A percentile compares a stretch with the other conserved stretches of the same genome.
Evolutionary conservation across 2,329 filamentous ascomycete genomes (phyloP).

Genomic region (Alternaria conjuncta): DNA sequence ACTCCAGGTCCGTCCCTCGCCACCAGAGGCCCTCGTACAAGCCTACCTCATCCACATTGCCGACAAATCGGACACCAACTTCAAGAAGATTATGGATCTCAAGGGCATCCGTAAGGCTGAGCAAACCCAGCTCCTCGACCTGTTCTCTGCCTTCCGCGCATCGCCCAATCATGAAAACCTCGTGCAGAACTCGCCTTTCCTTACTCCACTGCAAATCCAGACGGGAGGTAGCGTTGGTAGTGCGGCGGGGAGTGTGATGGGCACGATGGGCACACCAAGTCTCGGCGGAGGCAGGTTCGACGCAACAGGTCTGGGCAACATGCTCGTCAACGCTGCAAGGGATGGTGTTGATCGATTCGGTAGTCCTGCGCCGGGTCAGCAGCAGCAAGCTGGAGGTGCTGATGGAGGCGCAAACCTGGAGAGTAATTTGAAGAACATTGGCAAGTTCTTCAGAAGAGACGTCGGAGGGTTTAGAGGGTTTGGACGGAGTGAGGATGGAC

Average conservation of each 20-base stretch:
- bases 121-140: constrained; percentile 80
- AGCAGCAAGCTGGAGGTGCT: constrained; percentile 33
- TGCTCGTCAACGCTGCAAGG: constrained; percentile 83
- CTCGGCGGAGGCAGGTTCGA: constrained; percentile 67
- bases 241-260: constrained; percentile 50
- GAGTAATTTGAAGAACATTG: constrained; percentile 93
- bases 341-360: constrained; percentile 83
- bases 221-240: constrained; percentile 49
- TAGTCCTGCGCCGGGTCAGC: constrained; percentile 52
- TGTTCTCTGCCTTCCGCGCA: constrained; percentile 86
- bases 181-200: constrained; percentile 41
- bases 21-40: constrained; percentile 92
- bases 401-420: constrained; percentile 72
- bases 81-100: constrained; percentile 92
- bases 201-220: constrained; percentile 47
- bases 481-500: constrained; percentile 42
- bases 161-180: constrained; percentile 71
- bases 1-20: constrained; percentile 88
- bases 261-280: constrained; percentile 45
- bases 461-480: constrained; percentile 62
- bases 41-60: constrained; percentile 97
- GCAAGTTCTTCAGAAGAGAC: constrained; percentile 93
- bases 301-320: constrained; percentile 81
- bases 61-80: constrained; percentile 92
- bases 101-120: constrained; percentile 88